Evolutionary conservation across 345 rosid species (phyloP).

Genomic region (Eucalyptus fibrosa): DNA sequence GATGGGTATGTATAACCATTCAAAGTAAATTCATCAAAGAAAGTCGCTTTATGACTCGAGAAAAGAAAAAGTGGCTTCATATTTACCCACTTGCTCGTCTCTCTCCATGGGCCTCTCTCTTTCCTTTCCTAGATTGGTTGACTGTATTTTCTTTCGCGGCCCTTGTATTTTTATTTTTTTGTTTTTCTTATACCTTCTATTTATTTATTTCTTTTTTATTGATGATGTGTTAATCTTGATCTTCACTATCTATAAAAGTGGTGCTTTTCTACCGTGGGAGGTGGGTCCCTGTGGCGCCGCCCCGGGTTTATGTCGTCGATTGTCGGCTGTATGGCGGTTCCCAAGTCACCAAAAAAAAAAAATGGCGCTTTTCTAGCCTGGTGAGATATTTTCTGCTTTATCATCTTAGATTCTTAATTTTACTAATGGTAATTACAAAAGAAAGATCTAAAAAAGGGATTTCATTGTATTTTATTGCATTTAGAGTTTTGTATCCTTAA

Average conservation of each 20-base stretch:
- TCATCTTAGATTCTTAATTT: not conserved
- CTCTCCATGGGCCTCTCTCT: not conserved
- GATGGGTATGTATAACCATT: not conserved
- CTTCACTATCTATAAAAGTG: not conserved
- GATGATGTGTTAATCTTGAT: not conserved
- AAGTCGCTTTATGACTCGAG: no score
- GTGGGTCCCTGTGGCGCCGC: fast-evolving
- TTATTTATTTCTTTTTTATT: not conserved
- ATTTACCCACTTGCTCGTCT: not conserved
- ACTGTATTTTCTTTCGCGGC: not conserved
- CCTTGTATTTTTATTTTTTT: not conserved
- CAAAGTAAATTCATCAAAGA: not conserved
- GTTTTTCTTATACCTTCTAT: not conserved
- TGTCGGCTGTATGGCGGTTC: no score
- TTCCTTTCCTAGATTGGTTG: not conserved
- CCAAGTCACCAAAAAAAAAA: no score
- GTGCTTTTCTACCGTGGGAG: no score
- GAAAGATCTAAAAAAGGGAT: not conserved
- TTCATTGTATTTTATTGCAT: not conserved
- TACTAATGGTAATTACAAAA: not conserved
- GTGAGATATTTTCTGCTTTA: no score
- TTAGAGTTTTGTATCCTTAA: no score
- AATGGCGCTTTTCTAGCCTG: no score
- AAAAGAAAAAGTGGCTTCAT: not conserved
- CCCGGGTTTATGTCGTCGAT: no score